Conservation (phyloP, 345 rosid species). For the Cardamine resedifolia region DNA sequence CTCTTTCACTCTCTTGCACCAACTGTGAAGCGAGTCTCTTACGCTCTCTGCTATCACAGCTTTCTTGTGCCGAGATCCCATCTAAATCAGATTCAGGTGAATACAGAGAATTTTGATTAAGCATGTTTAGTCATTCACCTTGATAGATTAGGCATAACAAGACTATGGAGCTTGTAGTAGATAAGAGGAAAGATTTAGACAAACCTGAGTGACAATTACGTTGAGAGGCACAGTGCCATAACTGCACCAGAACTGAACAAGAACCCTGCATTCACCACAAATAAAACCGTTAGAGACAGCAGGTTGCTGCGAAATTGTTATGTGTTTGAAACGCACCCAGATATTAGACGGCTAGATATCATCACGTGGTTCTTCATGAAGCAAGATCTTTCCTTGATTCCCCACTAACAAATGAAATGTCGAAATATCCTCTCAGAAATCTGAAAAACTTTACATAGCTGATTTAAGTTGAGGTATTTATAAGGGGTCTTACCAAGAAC, state of each 20-base stretch:
- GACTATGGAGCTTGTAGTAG: background rate
- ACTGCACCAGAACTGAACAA: constrained; percentile 98
- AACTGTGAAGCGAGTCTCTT: constrained; percentile 89
- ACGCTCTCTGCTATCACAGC: constrained; percentile 83
- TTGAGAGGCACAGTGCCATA: constrained; percentile 86
- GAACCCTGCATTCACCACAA: constrained; percentile 51
- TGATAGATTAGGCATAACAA: background rate
- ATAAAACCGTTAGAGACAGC: background rate
- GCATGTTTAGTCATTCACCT: background rate
- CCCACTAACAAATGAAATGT: constrained; percentile 55
- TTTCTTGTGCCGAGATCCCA: constrained; percentile 85
- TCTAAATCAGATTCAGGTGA: constrained; percentile 41
- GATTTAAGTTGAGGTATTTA: background rate
- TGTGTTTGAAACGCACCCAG: constrained; percentile 57
- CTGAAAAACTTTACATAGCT: background rate
- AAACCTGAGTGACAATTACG: constrained; percentile 85
- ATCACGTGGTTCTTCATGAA: constrained; percentile 83
- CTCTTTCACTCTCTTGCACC: constrained; percentile 84
- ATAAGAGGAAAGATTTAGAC: background rate
- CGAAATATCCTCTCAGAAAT: background rate
- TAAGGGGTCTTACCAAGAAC: constrained; percentile 68
- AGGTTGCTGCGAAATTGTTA: background rate
- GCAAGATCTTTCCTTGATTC: constrained; percentile 75
- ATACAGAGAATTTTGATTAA: background rate
- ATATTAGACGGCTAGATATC: constrained; percentile 63